Base-by-base conservation (phyloP, 495 filamentous ascomycete species). In the Tuber umbilicatum region DNA sequence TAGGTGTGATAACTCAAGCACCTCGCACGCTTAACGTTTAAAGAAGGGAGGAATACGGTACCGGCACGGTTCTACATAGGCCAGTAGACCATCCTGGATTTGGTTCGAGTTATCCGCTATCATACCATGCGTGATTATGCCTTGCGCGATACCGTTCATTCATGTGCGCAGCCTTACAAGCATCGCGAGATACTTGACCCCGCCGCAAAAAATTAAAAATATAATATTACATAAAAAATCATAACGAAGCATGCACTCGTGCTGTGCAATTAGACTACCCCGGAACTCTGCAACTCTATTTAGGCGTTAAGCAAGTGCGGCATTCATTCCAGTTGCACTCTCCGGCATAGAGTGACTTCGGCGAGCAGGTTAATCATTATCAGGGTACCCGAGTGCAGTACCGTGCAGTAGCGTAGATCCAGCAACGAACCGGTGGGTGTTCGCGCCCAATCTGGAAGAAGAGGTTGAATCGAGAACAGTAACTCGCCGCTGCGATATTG, bases 51-150 rank as follows among this genome's bases (percentile, higher is more conserved):
- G 19, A 55, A 60, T 31, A n/a, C n/a, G n/a, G n/a, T n/a, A 60
- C 10, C n/a, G 50, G 50, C 16, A 50, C 2, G 50, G 12, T 16
- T 2, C n/a, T 5, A 9, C 14, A 10, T 55, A 27, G 27, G 27
- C 47, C n/a, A 60, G 50, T n/a, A 60, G 50, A 27, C n/a, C n/a
- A 50, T 50, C 50, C 50, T 50, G 47, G 47, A 31, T 60, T 50
- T 50, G 21, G 50, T 4, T 60, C 16, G 27, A 60, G 50, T 31
- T 60, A 60, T 60, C 50, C 5, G n/a, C 31, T 60, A 31, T 60
- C 50, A 60, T 60, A 60, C 23, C 23, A 23, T n/a, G 23, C 47
- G 23, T 23, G 43, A n/a, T n/a, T n/a, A n/a, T n/a, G n/a, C 21
- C 19, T 5, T 47, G 45, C 21, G 45, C 45, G 45, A 47, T 23